Evolutionary conservation across 768 basidiomycete genomes (phyloP), one percentile per base, ranked within the genome.

Genomic region (Melanogaster broomeanus): DNA sequence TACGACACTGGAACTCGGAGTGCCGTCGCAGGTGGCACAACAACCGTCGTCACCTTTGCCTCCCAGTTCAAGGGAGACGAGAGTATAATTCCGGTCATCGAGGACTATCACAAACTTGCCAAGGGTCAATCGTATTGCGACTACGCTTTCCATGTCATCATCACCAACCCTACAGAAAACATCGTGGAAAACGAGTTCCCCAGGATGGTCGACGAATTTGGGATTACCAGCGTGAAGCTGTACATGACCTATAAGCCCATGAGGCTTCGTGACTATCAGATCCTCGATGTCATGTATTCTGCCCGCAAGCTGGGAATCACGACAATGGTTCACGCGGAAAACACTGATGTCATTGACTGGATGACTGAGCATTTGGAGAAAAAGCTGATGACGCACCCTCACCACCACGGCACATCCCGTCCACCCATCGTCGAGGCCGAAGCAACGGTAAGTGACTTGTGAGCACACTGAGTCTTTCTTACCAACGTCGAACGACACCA

Each of bases 41-140:
- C 72, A 3, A 70, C 67, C n/a, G 61, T 73, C 25, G 49, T 73
- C 10, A 68, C 72, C 8, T 73, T 73, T 42, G 72, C 72, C 5
- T 64, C 66, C 0, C 72, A 73, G 55, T 39, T 52, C 41, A 52
- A 59, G 39, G 31, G 28, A 8, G 61, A 61, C 16, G 27, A 33
- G 15, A 65, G 56, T 24, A 49, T 66, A 35, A 57, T 58, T 11
- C 51, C 53, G 4, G 70, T 68, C 8, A 65, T 72, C 12, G 62
- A 69, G 27, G 66, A 61, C 11, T 73, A 73, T 37, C 64, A 71
- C 51, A 52, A 61, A 21, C 60, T 66, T 1, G 64, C 71, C 15
- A 58, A 60, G 11, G 61, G 53, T 15, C 58, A 63, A 38, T 55
- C 68, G 9, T 51, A 67, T 27, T 63, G 63, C 52, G 71, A 72